Evolutionary conservation across 371 early-diverging fungal genomes (phyloP), one percentile per base, ranked within the genome.

Genomic region (Mortierella sp.): DNA sequence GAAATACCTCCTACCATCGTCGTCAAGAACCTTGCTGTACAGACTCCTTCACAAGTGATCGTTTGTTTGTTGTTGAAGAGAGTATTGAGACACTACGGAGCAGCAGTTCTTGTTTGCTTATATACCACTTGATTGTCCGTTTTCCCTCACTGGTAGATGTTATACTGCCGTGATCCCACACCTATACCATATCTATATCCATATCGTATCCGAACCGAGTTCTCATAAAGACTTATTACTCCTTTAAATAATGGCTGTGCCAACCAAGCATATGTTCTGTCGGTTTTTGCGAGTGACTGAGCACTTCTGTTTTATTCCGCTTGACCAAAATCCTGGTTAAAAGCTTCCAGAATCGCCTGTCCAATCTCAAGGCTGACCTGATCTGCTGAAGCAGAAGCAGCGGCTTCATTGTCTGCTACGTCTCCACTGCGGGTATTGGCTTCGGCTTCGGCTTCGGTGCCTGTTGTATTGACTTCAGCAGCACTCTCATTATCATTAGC

Each of bases 281-380:
- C 43, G n/a, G 26, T 31, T 42, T 1, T 24, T 41, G n/a, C 17
- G n/a, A n/a, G n/a, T n/a, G n/a, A n/a, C n/a, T n/a, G n/a, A n/a
- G n/a, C n/a, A n/a, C n/a, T n/a, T n/a, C n/a, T n/a, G n/a, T 31
- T 50, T 56, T 62, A 53, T 26, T 57, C 54, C 6, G 47, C 32
- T 24, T 58, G 41, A 17, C 73, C 63, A 62, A 72, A 72, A 32
- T 72, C 73, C 34, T 72, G 61, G 47, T 61, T 61, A 32, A 72
- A 67, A 11, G 73, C 73, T 37, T 72, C 73, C 42, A 72, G 19
- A 26, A 72, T 60, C 4, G 67, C 73, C 28, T 72, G 73, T 21
- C 73, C 73, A 7, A 72, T 28, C 28, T 41, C 47, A 15, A 72
- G 28, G 17, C 57, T 17, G 37, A 14, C 14, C 4, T 34, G 37